phyloP scores from a whole-genome alignment of 192 early-diverging fungal species.

The Diversispora eburnea region DNA sequence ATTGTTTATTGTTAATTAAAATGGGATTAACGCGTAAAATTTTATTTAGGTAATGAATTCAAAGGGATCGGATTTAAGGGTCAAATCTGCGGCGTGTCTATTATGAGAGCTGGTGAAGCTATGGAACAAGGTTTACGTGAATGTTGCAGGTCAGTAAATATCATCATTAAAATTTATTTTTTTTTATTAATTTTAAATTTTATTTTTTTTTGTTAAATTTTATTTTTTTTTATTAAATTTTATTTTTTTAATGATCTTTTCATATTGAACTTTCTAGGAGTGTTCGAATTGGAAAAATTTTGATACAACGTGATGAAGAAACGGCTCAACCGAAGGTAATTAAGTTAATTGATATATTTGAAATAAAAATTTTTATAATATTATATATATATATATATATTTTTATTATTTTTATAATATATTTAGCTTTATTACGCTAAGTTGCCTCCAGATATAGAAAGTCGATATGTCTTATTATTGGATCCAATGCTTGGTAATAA shows the following conservation, averaged over 20 bases:
- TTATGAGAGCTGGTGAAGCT: slow-evolving; percentile 97
- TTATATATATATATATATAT: neutral
- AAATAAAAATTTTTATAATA: neutral
- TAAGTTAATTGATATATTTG: neutral
- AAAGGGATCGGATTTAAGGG: slow-evolving; percentile 77
- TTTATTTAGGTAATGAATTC: slow-evolving; percentile 51
- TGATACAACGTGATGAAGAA: slow-evolving; percentile 94
- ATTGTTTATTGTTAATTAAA: neutral
- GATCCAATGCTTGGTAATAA: slow-evolving; percentile 88
- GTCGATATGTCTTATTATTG: slow-evolving; percentile 79
- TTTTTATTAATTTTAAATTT: neutral
- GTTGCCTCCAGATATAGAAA: slow-evolving; percentile 80
- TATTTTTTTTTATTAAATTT: too few species aligned
- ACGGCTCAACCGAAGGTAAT: slow-evolving; percentile 77
- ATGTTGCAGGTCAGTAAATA: slow-evolving; percentile 57
- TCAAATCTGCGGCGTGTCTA: slow-evolving; percentile 90
- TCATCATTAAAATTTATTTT: neutral
- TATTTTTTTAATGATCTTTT: neutral
- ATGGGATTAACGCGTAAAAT: slow-evolving; percentile 24
- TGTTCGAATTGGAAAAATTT: slow-evolving; percentile 91
- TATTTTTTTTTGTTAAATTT: too few species aligned
- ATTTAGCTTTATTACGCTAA: slow-evolving; percentile 86
- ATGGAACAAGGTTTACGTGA: slow-evolving; percentile 83
- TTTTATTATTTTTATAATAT: slow-evolving; percentile 1
- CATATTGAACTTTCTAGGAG: slow-evolving; percentile 45